Evolutionary conservation across 2,329 filamentous ascomycete species (phyloP).

Genomic region (Ophiostoma tasmaniense): DNA sequence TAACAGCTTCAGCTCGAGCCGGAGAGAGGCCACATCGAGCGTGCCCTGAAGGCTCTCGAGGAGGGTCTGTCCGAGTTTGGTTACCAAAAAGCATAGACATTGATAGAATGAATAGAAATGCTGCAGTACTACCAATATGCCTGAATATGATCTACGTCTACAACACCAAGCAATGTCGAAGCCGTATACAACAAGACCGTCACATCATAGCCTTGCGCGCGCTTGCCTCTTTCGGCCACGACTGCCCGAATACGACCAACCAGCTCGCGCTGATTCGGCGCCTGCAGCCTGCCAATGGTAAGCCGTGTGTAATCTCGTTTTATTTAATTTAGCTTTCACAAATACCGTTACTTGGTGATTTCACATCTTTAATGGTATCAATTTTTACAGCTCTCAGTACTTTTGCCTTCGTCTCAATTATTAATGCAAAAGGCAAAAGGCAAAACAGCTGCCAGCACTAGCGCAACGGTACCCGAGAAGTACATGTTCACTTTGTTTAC

Average conservation of each 20-base stretch:
- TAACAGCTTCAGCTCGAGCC: slow-evolving; percentile 53
- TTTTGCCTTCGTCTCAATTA: neutral
- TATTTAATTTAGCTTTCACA: too few relatives aligned
- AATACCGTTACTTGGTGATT: too few relatives aligned
- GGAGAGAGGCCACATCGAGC: slow-evolving; percentile 70
- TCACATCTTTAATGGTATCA: too few relatives aligned
- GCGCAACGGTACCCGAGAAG: neutral
- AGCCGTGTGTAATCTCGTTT: too few relatives aligned
- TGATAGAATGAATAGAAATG: neutral
- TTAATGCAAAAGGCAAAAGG: neutral
- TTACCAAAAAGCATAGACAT: slow-evolving; percentile 40
- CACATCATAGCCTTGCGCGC: neutral
- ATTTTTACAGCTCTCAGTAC: too few relatives aligned
- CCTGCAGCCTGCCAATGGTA: neutral
- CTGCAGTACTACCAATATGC: neutral
- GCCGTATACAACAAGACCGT: neutral
- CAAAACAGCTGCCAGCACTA: neutral
- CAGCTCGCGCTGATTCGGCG: neutral
- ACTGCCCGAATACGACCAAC: neutral
- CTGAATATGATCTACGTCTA: neutral
- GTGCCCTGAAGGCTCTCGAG: slow-evolving; percentile 70
- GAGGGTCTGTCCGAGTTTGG: slow-evolving; percentile 67
- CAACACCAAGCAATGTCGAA: neutral
- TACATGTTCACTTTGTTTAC: neutral
- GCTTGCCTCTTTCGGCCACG: neutral